A percentile compares a stretch with the other conserved stretches of the same genome.
phyloP scores from a whole-genome alignment of 208 protist genomes.

The Trypanosoma cruzi region DNA sequence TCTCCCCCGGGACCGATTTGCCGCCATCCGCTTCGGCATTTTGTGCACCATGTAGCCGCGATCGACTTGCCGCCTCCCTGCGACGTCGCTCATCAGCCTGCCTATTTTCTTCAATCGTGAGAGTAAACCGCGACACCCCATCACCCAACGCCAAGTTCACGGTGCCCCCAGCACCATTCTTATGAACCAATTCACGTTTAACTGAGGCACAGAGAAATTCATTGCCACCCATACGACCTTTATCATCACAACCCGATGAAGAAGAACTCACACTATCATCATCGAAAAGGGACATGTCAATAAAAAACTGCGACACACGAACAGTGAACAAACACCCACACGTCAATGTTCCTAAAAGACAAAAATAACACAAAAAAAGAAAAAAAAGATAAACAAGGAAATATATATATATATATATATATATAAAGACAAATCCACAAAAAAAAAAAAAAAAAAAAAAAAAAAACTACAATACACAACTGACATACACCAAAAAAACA shows the following conservation, averaged over 20 bases:
- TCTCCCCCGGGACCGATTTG: background rate
- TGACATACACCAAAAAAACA: background rate
- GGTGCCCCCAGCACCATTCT: background rate
- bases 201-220: background rate
- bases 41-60: background rate
- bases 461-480: conserved; percentile 12
- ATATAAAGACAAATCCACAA: background rate
- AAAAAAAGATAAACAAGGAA: conserved; percentile 20
- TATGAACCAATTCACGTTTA: background rate
- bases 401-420: too few relatives aligned
- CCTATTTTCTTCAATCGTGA: conserved; percentile 23
- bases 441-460: background rate
- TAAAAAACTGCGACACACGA: background rate
- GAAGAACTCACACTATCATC: conserved; percentile 19
- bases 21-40: background rate
- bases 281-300: conserved; percentile 40
- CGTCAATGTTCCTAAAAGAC: too few relatives aligned
- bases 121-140: conserved; percentile 14
- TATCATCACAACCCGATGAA: background rate
- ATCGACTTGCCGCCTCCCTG: conserved; percentile 6
- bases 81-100: conserved; percentile 22
- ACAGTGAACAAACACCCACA: background rate
- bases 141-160: background rate
- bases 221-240: background rate
- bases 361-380: background rate